Conservation (phyloP, 768 basidiomycete species). For the Auricularia sp. region DNA sequence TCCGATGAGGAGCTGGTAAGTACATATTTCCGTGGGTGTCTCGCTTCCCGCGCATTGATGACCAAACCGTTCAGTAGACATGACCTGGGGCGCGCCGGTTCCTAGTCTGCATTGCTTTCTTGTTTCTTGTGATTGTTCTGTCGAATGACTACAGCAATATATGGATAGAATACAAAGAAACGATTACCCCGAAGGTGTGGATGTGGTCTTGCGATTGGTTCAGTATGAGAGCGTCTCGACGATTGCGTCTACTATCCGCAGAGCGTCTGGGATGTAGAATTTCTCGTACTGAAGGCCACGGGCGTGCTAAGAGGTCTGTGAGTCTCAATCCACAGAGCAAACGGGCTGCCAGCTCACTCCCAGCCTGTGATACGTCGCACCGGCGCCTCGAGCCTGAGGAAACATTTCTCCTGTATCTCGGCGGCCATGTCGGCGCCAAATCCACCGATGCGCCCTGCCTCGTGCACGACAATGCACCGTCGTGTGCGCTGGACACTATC, state of each 20-base stretch:
- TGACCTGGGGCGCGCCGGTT: not conserved
- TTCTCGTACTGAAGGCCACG: conserved; percentile 81
- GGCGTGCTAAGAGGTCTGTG: conserved; percentile 49
- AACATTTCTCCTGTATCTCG: conserved; percentile 80
- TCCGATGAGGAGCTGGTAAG: not conserved
- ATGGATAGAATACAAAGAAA: not conserved
- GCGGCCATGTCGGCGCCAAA: conserved; percentile 90
- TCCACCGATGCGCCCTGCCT: conserved; percentile 79
- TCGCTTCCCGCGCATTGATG: not conserved
- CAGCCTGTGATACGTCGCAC: conserved; percentile 82
- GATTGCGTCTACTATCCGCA: conserved; percentile 74
- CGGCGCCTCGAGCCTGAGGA: conserved; percentile 80
- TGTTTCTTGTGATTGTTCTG: no score
- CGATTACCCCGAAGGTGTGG: no score
- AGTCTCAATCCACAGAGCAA: conserved; percentile 2
- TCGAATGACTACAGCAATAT: not conserved
- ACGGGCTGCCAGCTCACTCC: conserved; percentile 56
- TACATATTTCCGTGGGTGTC: not conserved
- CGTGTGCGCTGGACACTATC: conserved; percentile 83
- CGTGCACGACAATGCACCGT: conserved; percentile 81
- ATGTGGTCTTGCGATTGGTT: conserved; percentile 3
- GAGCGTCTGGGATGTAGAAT: conserved; percentile 81
- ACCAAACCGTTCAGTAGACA: not conserved
- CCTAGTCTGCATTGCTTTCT: not conserved
- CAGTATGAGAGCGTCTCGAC: conserved; percentile 74